Base-by-base conservation (phyloP, 2,329 filamentous ascomycete genomes). In the Verticillium klebahnii region DNA sequence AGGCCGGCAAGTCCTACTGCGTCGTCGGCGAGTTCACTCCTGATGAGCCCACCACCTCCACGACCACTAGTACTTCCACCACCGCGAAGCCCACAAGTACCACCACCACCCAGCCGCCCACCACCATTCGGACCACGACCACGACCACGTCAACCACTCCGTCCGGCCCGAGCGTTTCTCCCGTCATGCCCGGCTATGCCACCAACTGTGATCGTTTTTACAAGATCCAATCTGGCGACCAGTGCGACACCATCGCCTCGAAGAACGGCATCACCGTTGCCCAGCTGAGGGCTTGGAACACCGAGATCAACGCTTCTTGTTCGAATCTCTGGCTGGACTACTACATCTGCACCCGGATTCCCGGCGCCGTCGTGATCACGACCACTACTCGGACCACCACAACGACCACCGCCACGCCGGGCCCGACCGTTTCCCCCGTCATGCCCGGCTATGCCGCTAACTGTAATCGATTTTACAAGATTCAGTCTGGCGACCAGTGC, bases 211-310 rank as follows among this genome's bases (percentile, higher is more conserved):
- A 63, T n/a, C 32, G 40, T 19, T 60, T 45, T 32, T 60, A 63
- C 61, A 37, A 55, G 19, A 32, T 63, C 39, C 15, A 52, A 17
- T 54, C 54, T 2, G 61, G 61, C n/a, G 61, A 60, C n/a, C 19
- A 23, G 2, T 63, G 61, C 56, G 58, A 55, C 11, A 56, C 45
- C 17, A 55, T 63, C 32, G 58, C 61, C 5, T 54, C 36, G 37
- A 60, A 55, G 32, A 57, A 39, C 58, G 55, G 61, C 15, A 56
- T 63, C 31, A 65, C 81, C 72, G 58, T 78, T 76, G 55, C 61
- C 2, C 58, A 60, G 34, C 45, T 63, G 31, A 55, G 19, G 25
- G n/a, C 36, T 19, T 63, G 56, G 61, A 63, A 63, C 58, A 54
- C 31, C 14, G 61, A 58, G 19, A 56, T 63, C 45, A 56, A 56